A percentile compares a stretch with the other conserved stretches of the same genome.
phyloP scores from a whole-genome alignment of 768 basidiomycete species.

The Saitozyma sp. region DNA sequence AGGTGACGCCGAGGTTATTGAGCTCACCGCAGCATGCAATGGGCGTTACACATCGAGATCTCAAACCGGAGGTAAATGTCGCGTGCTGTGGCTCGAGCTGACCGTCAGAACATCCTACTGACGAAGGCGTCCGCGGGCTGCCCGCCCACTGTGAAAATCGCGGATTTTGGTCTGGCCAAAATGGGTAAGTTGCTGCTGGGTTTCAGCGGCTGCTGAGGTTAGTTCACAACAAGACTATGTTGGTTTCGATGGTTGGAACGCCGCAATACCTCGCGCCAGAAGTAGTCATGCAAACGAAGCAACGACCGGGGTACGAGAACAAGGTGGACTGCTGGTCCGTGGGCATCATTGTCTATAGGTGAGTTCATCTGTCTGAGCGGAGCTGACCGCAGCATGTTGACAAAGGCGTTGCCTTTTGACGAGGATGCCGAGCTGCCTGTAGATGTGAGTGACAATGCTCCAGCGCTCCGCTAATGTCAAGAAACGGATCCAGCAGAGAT shows the following conservation, averaged over 20 bases:
- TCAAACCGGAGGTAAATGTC: slow-evolving; percentile 65
- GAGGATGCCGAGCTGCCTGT: slow-evolving; percentile 68
- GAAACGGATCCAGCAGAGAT: slow-evolving; percentile 46
- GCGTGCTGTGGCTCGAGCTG: neutral
- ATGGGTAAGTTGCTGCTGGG: slow-evolving; percentile 48
- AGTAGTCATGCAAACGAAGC: slow-evolving; percentile 71
- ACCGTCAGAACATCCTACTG: slow-evolving; percentile 73
- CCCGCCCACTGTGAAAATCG: slow-evolving; percentile 79
- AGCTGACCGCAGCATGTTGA: slow-evolving; percentile 60
- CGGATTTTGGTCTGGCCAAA: slow-evolving; percentile 95
- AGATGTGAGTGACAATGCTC: slow-evolving; percentile 50
- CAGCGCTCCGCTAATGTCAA: slow-evolving; percentile 7
- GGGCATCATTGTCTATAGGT: slow-evolving; percentile 94
- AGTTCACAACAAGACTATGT: slow-evolving; percentile 42
- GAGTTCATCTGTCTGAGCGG: slow-evolving; percentile 36
- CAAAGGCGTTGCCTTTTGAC: slow-evolving; percentile 74
- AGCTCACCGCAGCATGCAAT: slow-evolving; percentile 53
- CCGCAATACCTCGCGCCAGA: slow-evolving; percentile 84
- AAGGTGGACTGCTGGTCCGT: slow-evolving; percentile 95
- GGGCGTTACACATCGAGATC: slow-evolving; percentile 86
- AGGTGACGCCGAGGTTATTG: slow-evolving; percentile 17
- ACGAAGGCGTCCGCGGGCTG: slow-evolving; percentile 59
- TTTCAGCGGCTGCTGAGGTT: neutral
- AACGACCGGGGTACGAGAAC: slow-evolving; percentile 70
- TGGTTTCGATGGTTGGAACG: slow-evolving; percentile 92